Evolutionary conservation across 1,139 yeast species (phyloP).

Genomic region (Suhomyces bokatorum): DNA sequence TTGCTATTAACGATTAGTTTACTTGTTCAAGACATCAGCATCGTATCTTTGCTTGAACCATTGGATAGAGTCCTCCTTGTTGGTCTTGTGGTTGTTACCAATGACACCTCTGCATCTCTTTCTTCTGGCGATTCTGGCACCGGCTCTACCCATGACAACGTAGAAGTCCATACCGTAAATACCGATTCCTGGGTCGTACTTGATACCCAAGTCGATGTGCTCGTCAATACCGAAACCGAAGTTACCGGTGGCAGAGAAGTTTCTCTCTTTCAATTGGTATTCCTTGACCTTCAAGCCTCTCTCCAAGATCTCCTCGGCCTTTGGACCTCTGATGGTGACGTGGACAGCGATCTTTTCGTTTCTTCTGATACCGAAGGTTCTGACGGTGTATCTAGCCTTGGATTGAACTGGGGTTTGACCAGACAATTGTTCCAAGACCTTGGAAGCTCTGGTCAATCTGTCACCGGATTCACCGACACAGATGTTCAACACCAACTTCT

Average conservation of each 20-base stretch:
- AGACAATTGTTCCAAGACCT: conserved; percentile 98
- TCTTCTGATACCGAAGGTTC: conserved; percentile 99
- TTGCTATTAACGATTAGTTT: conserved; percentile 29
- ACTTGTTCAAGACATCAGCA: conserved; percentile 92
- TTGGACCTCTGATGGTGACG: conserved; percentile 99
- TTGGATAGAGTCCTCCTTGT: conserved; percentile 90
- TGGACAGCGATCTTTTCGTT: conserved; percentile 99
- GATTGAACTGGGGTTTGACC: conserved; percentile 99
- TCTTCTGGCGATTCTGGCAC: conserved; percentile 99
- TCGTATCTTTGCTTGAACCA: conserved; percentile 99
- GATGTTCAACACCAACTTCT: conserved; percentile 98
- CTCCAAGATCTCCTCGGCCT: conserved; percentile 99
- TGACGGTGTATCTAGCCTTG: conserved; percentile 99
- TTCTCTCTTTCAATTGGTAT: conserved; percentile 90
- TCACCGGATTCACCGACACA: conserved; percentile 99
- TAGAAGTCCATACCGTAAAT: conserved; percentile 99
- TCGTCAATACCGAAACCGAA: conserved; percentile 99
- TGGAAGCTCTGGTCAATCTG: conserved; percentile 99
- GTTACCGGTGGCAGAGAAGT: conserved; percentile 99
- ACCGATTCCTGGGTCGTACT: conserved; percentile 99
- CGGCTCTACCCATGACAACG: conserved; percentile 99
- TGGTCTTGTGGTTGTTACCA: conserved; percentile 92
- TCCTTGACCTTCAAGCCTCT: conserved; percentile 99
- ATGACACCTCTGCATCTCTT: conserved; percentile 89
- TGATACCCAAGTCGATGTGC: conserved; percentile 99